Percentiles rank a stretch among this genome's conserved stretches.
phyloP scores from a whole-genome alignment of 805 yeast species.

The Saturnispora ahearnii region DNA sequence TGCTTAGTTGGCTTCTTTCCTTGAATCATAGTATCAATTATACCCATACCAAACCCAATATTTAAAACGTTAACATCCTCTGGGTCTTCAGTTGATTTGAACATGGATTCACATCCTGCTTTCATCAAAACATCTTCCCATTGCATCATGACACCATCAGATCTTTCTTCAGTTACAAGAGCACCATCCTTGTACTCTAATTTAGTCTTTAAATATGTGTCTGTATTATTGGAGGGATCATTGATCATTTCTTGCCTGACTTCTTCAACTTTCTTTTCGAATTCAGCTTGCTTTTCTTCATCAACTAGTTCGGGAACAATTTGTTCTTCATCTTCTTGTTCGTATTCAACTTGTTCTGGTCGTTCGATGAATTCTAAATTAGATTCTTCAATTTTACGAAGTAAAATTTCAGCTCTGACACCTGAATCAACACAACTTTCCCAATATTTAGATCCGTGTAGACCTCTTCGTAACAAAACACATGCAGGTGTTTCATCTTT shows the following conservation, averaged over 20 bases:
- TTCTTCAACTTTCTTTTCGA: conserved; percentile 16
- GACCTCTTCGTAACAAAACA: conserved; percentile 47
- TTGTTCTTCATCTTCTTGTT: conserved; percentile 12
- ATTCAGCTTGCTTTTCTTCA: conserved; percentile 8
- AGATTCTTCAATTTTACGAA: conserved; percentile 59
- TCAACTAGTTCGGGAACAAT: conserved; percentile 14
- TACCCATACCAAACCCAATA: conserved; percentile 97
- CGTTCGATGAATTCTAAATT: conserved; percentile 54
- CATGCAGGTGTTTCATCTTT: conserved; percentile 81
- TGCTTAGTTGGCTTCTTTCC: conserved; percentile 51
- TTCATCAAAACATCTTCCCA: conserved; percentile 87
- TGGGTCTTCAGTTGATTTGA: conserved; percentile 33
- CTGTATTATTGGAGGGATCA: conserved; percentile 58
- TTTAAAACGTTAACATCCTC: conserved; percentile 51
- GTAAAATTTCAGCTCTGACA: conserved; percentile 74
- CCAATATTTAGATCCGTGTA: conserved; percentile 33
- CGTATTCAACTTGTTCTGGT: conserved; percentile 17
- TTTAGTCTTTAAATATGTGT: conserved; percentile 54
- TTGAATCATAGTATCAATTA: conserved; percentile 75
- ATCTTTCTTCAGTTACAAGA: conserved; percentile 58
- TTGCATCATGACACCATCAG: conserved; percentile 96
- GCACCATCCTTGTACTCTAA: conserved; percentile 62
- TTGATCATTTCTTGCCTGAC: conserved; percentile 20
- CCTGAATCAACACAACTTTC: conserved; percentile 70
- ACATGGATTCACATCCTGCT: conserved; percentile 68